A percentile compares a stretch with the other conserved stretches of the same genome.
Evolutionary conservation across 2,329 filamentous ascomycete genomes (phyloP).

Genomic region (Trichoderma atrobrunneum): DNA sequence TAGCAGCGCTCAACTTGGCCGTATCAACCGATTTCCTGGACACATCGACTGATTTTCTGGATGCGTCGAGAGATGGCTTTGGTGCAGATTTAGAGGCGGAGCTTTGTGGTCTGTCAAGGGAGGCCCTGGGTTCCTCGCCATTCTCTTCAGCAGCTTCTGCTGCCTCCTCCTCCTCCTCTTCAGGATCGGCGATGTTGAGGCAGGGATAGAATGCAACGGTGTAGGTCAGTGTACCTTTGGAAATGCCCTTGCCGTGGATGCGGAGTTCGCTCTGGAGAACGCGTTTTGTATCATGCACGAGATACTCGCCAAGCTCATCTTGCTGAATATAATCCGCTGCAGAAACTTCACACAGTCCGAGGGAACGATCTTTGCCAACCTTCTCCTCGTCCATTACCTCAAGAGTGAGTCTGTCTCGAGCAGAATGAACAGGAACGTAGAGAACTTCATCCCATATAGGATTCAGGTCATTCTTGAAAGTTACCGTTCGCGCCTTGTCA

Average conservation of each 20-base stretch:
- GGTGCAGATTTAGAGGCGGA: constrained; percentile 14
- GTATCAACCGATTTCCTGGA: constrained; percentile 7
- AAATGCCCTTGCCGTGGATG: constrained; percentile 66
- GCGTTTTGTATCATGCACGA: constrained; percentile 73
- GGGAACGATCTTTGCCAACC: constrained; percentile 82
- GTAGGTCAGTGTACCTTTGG: constrained; percentile 80
- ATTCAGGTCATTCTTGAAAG: constrained; percentile 92
- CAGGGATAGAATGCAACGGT: constrained; percentile 88
- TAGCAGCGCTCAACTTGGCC: constrained; percentile 33
- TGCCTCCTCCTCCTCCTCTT: constrained; percentile 68
- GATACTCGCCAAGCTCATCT: constrained; percentile 75
- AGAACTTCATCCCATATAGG: constrained; percentile 95
- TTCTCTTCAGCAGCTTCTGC: constrained; percentile 24
- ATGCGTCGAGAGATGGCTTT: constrained; percentile 8
- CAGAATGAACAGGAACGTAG: constrained; percentile 85
- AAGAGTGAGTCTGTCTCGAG: constrained; percentile 77
- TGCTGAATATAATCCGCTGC: constrained; percentile 77
- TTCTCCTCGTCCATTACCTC: constrained; percentile 98
- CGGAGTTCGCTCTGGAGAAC: constrained; percentile 65
- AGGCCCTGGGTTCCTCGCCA: constrained; percentile 4
- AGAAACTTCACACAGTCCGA: constrained; percentile 76
- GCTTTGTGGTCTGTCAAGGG: constrained; percentile 17
- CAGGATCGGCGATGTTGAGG: constrained; percentile 82
- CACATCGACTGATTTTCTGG: constrained; percentile 5
- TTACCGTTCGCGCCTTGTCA: constrained; percentile 88